These are phyloP conservation scores for Wickerhamiella shivajii DNA, from an alignment of 805 yeast genomes.

Conservation along the genomic window DNA sequence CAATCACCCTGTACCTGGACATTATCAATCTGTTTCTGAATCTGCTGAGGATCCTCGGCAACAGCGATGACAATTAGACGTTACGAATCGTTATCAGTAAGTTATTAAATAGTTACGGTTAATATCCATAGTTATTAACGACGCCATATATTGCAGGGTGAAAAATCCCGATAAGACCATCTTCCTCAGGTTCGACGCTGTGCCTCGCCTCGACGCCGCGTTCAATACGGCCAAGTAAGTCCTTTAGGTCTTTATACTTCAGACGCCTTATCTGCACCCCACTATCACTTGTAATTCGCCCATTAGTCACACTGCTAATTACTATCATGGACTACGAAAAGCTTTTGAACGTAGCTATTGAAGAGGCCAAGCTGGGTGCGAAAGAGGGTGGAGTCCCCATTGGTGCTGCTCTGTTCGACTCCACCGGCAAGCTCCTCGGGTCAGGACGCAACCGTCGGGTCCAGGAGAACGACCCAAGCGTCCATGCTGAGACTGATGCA, in stretches of 20 bases:
- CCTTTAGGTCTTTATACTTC: not conserved
- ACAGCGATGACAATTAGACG: slow-evolving; percentile 13
- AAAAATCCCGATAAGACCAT: no score
- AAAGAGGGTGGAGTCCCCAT: slow-evolving; percentile 88
- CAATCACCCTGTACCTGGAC: slow-evolving; percentile 67
- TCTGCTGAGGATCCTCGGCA: slow-evolving; percentile 47
- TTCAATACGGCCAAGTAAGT: no score
- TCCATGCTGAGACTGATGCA: slow-evolving; percentile 87
- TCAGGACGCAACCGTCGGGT: slow-evolving; percentile 83
- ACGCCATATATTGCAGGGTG: no score
- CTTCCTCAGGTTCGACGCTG: no score
- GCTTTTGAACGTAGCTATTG: slow-evolving; percentile 22
- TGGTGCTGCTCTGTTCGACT: slow-evolving; percentile 59
- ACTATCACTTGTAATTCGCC: not conserved
- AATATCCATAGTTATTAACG: no score
- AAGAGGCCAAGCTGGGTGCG: slow-evolving; percentile 30
- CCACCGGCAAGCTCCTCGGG: slow-evolving; percentile 71
- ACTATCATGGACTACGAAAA: slow-evolving; percentile 17
- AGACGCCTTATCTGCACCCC: not conserved
- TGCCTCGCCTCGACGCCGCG: no score
- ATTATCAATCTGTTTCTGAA: slow-evolving; percentile 66
- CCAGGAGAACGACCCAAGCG: slow-evolving; percentile 67
- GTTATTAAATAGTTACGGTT: no score
- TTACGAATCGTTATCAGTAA: no score
- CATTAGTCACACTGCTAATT: not conserved